Base-by-base conservation (phyloP, 1,284 basidiomycete species). In the Trichosporon coremiiforme region DNA sequence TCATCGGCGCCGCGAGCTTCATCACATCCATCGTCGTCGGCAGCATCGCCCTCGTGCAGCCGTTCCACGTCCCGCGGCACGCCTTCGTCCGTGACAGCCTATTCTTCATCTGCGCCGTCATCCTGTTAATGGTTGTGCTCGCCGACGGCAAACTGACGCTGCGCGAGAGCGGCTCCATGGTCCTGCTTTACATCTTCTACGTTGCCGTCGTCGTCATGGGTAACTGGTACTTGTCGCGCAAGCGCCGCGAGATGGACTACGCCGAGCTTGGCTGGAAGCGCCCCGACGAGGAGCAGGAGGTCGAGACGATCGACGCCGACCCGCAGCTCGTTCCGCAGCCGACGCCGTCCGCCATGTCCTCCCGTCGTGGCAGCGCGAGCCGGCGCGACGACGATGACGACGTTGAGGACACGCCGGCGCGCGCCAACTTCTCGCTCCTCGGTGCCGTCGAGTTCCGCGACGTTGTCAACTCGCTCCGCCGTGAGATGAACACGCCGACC, bases 1-100 rank as follows among this genome's bases (percentile, higher is more conserved):
- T 99, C 5, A 86, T 99, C 25, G 96, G 96, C 15, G 96, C 96
- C 0, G 95, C 96, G 1, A 89, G 93, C 1, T 99, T 98, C 85
- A 96, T 98, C 80, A 90, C 95, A 20, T 94, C 93, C 2, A 94
- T 95, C 77, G 95, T 99, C 50, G 95, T 93, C 2, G 96, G 96
- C 6, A 92, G 91, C 17, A 97, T 99, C 89, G 95, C 94, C 78
- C 90, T 99, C 80, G 93, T 98, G 80, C 90, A 90, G 71, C 94
- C 95, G 0, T 99, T 99, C 84, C 87, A 89, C 73, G 94, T 98
- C 17, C 87, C 90, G 36, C 88, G 86, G 0, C 86, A 87, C 47
- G 90, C 93, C 0, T 98, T 99, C 83, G 84, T 97, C 15, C 90
- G 97, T 38, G 97, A 99, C 80, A 91, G 95, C 35, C 90, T 92